phyloP scores from a whole-genome alignment of 352 stramenopile species.

The Globisporangium recalcitrans region DNA sequence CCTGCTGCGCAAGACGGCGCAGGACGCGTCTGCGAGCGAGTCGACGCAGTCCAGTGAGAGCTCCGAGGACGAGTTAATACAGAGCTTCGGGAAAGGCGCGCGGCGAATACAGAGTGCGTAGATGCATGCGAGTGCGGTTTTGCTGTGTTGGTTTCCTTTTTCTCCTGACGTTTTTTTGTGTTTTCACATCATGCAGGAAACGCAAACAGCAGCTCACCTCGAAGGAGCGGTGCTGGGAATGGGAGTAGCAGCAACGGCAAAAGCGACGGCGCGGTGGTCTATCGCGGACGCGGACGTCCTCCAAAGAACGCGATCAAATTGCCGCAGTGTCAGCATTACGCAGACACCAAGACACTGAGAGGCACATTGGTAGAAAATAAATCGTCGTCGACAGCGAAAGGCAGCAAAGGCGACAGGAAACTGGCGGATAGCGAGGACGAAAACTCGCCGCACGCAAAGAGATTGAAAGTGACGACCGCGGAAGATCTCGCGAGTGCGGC shows the following conservation, averaged over 20 bases:
- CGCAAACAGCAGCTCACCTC: slow-evolving; percentile 21
- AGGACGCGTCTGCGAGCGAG: slow-evolving; percentile 30
- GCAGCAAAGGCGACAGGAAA: not conserved
- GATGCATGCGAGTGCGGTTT: not conserved
- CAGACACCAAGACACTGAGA: not conserved
- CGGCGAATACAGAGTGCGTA: slow-evolving; percentile 15
- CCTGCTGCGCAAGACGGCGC: slow-evolving; percentile 66
- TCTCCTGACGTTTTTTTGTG: slow-evolving; percentile 4
- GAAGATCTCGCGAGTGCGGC: not conserved
- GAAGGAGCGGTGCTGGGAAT: slow-evolving; percentile 15
- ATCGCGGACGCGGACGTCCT: slow-evolving; percentile 35
- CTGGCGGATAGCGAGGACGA: not conserved
- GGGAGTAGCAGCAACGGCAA: slow-evolving; percentile 10
- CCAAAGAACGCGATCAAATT: slow-evolving; percentile 45
- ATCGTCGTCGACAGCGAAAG: not conserved
- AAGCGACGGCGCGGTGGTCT: slow-evolving; percentile 24
- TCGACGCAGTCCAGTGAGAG: slow-evolving; percentile 25
- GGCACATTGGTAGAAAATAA: not conserved
- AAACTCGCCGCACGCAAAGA: slow-evolving; percentile 2
- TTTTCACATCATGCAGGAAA: not conserved
- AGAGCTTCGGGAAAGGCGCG: slow-evolving; percentile 5
- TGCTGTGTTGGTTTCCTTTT: not conserved
- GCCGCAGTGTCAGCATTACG: slow-evolving; percentile 4
- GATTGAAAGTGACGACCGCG: slow-evolving; percentile 15
- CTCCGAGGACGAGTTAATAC: slow-evolving; percentile 24